Percentiles rank a stretch among this genome's conserved stretches.
Conservation (phyloP, 768 basidiomycete species). For the Kwoniella sp. region DNA sequence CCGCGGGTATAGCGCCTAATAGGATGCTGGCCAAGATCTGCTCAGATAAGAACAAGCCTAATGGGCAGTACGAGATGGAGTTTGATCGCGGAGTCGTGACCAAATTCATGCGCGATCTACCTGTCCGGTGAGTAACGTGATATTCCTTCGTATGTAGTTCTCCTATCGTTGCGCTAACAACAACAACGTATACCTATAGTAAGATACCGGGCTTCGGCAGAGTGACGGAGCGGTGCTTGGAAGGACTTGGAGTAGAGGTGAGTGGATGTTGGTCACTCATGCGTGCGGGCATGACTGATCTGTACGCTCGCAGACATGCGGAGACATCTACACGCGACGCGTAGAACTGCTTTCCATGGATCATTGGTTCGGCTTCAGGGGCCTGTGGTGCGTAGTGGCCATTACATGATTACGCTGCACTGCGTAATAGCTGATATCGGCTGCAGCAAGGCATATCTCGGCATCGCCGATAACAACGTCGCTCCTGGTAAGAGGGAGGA, state of each 20-base stretch:
- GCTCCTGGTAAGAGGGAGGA: constrained; percentile 75
- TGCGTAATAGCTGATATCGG: not conserved
- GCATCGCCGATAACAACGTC: constrained; percentile 81
- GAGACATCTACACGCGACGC: constrained; percentile 79
- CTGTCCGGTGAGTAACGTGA: constrained; percentile 67
- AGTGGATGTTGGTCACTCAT: constrained; percentile 16
- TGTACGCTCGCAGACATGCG: constrained; percentile 69
- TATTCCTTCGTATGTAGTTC: no score
- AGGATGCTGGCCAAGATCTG: constrained; percentile 97
- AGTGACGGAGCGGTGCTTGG: constrained; percentile 83
- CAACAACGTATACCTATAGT: no score
- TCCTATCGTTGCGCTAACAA: no score
- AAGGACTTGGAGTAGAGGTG: constrained; percentile 84
- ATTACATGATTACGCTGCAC: no score
- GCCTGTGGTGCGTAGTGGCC: constrained; percentile 65
- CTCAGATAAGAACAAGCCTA: constrained; percentile 95
- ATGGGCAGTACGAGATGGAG: constrained; percentile 80
- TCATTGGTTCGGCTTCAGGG: constrained; percentile 77
- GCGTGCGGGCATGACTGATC: constrained; percentile 9
- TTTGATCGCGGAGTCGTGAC: constrained; percentile 69
- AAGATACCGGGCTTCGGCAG: constrained; percentile 82
- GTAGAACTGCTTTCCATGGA: constrained; percentile 78
- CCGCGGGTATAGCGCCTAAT: constrained; percentile 94
- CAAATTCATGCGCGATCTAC: constrained; percentile 75
- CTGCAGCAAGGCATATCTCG: constrained; percentile 67